phyloP scores from a whole-genome alignment of 106 monocot genomes.

The Hemerocallis citrina region DNA sequence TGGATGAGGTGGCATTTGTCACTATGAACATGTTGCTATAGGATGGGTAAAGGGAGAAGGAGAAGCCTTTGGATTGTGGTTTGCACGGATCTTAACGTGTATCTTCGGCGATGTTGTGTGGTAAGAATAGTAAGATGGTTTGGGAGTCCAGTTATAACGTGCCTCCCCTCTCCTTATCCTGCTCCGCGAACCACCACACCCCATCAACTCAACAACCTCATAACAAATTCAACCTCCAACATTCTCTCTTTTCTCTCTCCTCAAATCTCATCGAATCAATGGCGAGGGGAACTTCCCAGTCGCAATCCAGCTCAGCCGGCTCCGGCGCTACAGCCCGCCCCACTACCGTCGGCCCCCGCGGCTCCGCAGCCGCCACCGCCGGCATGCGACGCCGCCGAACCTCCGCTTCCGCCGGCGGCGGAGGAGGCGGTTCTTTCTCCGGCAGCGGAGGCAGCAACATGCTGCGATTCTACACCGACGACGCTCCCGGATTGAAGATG shows the following conservation, averaged over 20 bases:
- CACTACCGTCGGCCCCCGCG: slow-evolving; percentile 40
- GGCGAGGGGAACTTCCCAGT: slow-evolving; percentile 56
- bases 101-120: no score
- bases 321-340: slow-evolving; percentile 29
- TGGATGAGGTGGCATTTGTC: no score
- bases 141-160: no score
- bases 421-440: slow-evolving; percentile 9
- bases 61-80: no score
- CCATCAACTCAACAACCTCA: neutral
- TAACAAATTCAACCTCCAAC: no score
- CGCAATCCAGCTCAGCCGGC: slow-evolving; percentile 31
- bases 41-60: no score
- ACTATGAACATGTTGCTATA: no score
- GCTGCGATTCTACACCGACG: slow-evolving; percentile 94
- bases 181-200: neutral
- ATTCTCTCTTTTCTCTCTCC: no score
- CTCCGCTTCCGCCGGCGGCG: slow-evolving; percentile 3
- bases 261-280: slow-evolving; percentile 16
- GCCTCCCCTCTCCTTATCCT: no score
- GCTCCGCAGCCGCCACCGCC: slow-evolving; percentile 49
- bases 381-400: slow-evolving; percentile 45
- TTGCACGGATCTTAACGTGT: no score
- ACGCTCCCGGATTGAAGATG: slow-evolving; percentile 91
- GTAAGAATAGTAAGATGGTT: no score
- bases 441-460: slow-evolving; percentile 39